phyloP scores from a whole-genome alignment of 2,329 filamentous ascomycete genomes.

The Diaporthe humulicola region DNA sequence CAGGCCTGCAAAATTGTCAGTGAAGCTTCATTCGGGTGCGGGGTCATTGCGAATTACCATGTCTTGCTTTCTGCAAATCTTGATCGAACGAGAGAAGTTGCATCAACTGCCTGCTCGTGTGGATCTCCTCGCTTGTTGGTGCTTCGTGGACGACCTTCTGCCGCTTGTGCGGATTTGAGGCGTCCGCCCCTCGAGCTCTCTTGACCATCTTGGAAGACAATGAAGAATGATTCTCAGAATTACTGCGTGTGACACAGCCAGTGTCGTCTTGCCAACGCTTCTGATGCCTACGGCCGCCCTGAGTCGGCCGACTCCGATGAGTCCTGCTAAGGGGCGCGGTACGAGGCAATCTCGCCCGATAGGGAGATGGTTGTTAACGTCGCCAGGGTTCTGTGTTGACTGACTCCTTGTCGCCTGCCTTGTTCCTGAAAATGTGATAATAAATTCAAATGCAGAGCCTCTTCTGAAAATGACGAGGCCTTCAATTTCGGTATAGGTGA shows the following conservation, averaged over 20 bases:
- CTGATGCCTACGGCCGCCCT: neutral
- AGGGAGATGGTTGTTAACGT: neutral
- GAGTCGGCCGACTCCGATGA: no score
- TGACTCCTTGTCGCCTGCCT: neutral
- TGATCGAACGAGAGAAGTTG: slow-evolving; percentile 79
- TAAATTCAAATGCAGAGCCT: neutral
- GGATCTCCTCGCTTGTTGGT: slow-evolving; percentile 72
- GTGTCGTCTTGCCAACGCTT: neutral
- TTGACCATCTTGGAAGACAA: slow-evolving; percentile 33
- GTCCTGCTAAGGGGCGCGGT: neutral
- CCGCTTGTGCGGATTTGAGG: slow-evolving; percentile 61
- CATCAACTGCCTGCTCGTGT: slow-evolving; percentile 75
- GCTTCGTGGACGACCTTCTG: slow-evolving; percentile 69
- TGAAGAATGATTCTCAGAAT: neutral
- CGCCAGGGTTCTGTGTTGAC: neutral
- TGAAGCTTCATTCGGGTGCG: slow-evolving; percentile 1
- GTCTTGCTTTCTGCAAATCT: slow-evolving; percentile 75
- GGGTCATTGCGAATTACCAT: slow-evolving; percentile 59
- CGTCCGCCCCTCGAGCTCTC: slow-evolving; percentile 51
- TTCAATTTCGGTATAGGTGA: neutral
- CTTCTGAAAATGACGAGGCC: neutral
- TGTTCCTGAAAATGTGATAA: neutral
- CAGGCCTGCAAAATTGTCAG: slow-evolving; percentile 61
- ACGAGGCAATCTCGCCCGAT: neutral
- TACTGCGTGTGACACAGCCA: no score